Evolutionary conservation across 2,329 filamentous ascomycete genomes (phyloP), one percentile per base, ranked within the genome.

Genomic region (Pseudocercospora fijiensis): DNA sequence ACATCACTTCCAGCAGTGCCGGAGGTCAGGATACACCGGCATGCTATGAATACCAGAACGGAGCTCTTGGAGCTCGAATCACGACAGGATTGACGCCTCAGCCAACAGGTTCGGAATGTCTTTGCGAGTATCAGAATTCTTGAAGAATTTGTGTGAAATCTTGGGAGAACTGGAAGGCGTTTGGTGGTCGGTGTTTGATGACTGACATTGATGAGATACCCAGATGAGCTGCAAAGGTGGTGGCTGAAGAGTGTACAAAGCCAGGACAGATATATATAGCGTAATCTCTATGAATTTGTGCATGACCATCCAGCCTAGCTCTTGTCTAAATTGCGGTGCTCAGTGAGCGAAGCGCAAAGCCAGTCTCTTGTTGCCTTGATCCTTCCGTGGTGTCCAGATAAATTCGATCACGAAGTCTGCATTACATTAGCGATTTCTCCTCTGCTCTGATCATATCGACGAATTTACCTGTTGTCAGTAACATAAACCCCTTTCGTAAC

Each of bases 401-500:
- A 20, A 78, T 71, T 28, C 63, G 68, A 10, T 51, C 80, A 79
- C 57, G 33, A 3, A 43, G 45, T n/a, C 51, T 68, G 16, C 16
- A 41, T 41, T 5, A 41, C 37, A 41, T 41, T 41, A 41, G 37
- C 37, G 18, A n/a, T 8, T 18, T n/a, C n/a, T n/a, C n/a, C n/a
- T n/a, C 4, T 41, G 13, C 37, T 7, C 16, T 41, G 57, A 10
- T 74, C 11, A 30, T 22, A 52, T 37, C 33, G 8, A 20, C n/a
- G 8, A 51, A 63, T 63, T 57, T 30, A 76, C 69, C 74, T 77
- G 65, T 87, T 87, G 10, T 82, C 76, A 66, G 69, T 74, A 2
- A 83, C 71, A 67, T 87, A 87, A 67, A 84, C 87, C 0, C 78
- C 58, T 71, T 86, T 86, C 1, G 83, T 79, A 0, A 76, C 72